Conservation (phyloP, 164 flowering plant species). For the Umbellularia californica region DNA sequence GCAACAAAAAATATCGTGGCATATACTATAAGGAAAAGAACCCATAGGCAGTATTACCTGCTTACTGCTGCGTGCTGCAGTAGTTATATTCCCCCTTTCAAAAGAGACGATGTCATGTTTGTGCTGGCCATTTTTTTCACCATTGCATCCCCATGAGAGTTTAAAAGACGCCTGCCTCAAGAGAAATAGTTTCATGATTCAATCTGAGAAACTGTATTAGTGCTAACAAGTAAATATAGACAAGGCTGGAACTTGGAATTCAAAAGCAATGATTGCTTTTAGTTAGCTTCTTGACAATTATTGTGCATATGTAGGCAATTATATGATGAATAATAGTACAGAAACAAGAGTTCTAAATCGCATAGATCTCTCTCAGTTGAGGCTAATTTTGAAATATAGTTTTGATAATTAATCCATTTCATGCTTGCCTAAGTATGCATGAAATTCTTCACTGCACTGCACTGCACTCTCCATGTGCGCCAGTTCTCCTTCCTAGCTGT, state of each 20-base stretch:
- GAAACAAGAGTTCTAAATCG: not conserved
- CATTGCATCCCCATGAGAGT: conserved; percentile 87
- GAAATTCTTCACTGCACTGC: too few species aligned
- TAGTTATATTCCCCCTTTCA: conserved; percentile 92
- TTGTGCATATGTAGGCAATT: not conserved
- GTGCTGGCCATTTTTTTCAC: conserved; percentile 76
- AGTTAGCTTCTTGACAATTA: not conserved
- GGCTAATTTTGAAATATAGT: too few species aligned
- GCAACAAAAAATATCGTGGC: not conserved
- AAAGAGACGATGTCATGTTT: conserved; percentile 96
- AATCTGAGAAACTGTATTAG: too few species aligned
- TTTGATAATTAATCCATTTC: too few species aligned
- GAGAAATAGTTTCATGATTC: conserved; percentile 5
- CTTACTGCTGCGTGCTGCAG: conserved; percentile 92
- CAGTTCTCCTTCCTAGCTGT: too few species aligned
- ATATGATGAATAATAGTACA: not conserved
- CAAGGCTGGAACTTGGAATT: not conserved
- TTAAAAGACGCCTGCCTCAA: conserved; percentile 83
- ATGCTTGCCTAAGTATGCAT: too few species aligned
- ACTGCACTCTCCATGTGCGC: too few species aligned
- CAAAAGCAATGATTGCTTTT: not conserved
- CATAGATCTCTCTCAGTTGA: not conserved
- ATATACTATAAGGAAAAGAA: conserved; percentile 1
- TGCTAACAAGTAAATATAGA: conserved; percentile 1
- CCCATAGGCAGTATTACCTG: conserved; percentile 49